Evolutionary conservation across 176 grass and related monocot genomes (phyloP), one percentile per base, ranked within the genome.

Genomic region (Zea luxurians): DNA sequence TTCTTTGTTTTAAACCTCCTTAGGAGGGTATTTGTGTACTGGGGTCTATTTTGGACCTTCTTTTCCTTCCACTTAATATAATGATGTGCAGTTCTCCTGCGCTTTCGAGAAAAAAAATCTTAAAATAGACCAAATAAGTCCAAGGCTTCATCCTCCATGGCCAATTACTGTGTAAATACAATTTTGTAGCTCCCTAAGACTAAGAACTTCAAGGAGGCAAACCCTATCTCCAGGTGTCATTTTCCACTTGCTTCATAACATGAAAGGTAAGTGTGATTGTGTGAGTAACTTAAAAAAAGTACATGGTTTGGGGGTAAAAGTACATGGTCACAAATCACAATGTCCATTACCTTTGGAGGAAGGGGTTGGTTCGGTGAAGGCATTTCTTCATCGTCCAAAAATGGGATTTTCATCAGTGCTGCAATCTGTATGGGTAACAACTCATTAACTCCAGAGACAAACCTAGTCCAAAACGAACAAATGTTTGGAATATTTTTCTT

Each of bases 321-420:
- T 53, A 59, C 2, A 44, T 13, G 72, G 53, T 43, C 37, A 76
- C 27, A 48, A 64, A 20, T 42, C 53, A 63, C 13, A 47, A 52
- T 41, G 49, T 1, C 41, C 10, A 21, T 3, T 89, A 94, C 91
- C 89, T 94, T 98, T 49, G 83, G 87, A 78, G 89, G 95, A 75
- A 90, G 85, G 8, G 87, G 76, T 42, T 89, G 88, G 66, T 79
- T 92, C 17, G 71, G 13, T 61, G 77, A 64, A 80, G 70, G 73
- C 48, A 63, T 79, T 74, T 89, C 79, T 89, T 98, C 95, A 78
- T 98, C 95, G 75, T 90, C 89, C 58, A 98, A 74, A 83, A 88
- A 94, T 74, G 95, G 95, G 64, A 98, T 94, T 79, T 94, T 98
- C 61, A 98, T 70, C 10, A 90, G 66, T 17, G 95, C 91, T 27